These are phyloP conservation scores for Sordariomycetes sp. DNA, from an alignment of 2,329 filamentous ascomycete species.

Conservation along the genomic window DNA sequence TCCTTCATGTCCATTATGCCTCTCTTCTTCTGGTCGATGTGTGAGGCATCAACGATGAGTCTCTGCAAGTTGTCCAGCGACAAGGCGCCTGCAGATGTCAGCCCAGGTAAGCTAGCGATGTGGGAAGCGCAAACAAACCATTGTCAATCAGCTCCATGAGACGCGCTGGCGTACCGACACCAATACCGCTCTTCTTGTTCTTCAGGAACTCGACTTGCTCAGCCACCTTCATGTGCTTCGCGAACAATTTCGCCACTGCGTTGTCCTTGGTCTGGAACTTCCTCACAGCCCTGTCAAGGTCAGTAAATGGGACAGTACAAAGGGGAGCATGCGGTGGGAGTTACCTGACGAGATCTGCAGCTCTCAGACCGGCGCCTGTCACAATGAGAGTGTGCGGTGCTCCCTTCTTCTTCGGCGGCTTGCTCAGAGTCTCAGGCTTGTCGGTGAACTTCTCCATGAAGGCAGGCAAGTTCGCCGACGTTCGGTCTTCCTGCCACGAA, in stretches of 20 bases:
- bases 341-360: slow-evolving; percentile 73
- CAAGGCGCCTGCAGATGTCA: slow-evolving; percentile 44
- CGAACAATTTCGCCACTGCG: slow-evolving; percentile 84
- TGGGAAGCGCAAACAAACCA: slow-evolving; percentile 41
- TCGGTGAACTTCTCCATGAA: slow-evolving; percentile 65
- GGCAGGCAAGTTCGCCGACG: slow-evolving; percentile 61
- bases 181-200: slow-evolving; percentile 65
- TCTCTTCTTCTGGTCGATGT: slow-evolving; percentile 91
- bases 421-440: slow-evolving; percentile 49
- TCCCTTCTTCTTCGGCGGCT: slow-evolving; percentile 59
- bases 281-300: slow-evolving; percentile 51
- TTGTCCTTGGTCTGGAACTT: slow-evolving; percentile 72
- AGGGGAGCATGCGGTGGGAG: no score
- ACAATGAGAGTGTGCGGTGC: slow-evolving; percentile 82
- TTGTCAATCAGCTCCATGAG: slow-evolving; percentile 75
- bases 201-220: slow-evolving; percentile 74
- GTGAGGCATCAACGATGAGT: slow-evolving; percentile 81
- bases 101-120: no score
- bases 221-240: slow-evolving; percentile 93
- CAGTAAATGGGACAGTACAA: no score
- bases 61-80: slow-evolving; percentile 63
- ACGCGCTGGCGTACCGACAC: slow-evolving; percentile 80
- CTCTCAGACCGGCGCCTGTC: slow-evolving; percentile 74
- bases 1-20: slow-evolving; percentile 95
- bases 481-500: slow-evolving; percentile 58